A percentile compares a stretch with the other conserved stretches of the same genome.
These are phyloP conservation scores for Chaetomiaceae sp. DNA, from an alignment of 2,329 filamentous ascomycete genomes.

Conservation along the genomic window DNA sequence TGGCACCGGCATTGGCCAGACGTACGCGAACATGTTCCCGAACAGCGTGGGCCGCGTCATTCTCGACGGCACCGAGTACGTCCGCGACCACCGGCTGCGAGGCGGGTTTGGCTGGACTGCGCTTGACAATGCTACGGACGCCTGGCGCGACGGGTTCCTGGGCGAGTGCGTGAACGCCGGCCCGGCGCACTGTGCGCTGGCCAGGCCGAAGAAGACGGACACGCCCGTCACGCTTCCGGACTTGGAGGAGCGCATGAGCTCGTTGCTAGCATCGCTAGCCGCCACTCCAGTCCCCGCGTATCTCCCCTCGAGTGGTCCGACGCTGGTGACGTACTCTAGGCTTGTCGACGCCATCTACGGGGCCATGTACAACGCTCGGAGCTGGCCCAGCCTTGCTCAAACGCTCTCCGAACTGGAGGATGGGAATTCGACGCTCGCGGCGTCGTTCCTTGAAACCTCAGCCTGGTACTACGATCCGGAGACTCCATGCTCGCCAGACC, in stretches of 20 bases:
- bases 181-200: conserved; percentile 39
- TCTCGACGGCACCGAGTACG: conserved; percentile 44
- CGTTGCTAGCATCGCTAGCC: conserved; percentile 33
- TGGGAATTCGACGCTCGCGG: conserved; percentile 39
- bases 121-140: conserved; percentile 43
- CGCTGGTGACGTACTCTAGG: conserved; percentile 40
- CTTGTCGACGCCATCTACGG: conserved; percentile 36
- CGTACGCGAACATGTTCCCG: conserved; percentile 46
- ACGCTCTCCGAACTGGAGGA: conserved; percentile 39
- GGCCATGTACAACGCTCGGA: conserved; percentile 37
- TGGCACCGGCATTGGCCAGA: conserved; percentile 47
- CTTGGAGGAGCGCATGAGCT: conserved; percentile 36
- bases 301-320: conserved; percentile 34
- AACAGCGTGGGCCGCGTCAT: conserved; percentile 42
- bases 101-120: conserved; percentile 43
- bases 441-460: conserved; percentile 32
- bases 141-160: conserved; percentile 45
- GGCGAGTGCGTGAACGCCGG: conserved; percentile 45
- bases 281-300: conserved; percentile 36
- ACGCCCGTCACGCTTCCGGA: conserved; percentile 30
- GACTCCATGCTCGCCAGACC: conserved; percentile 25
- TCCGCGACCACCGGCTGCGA: conserved; percentile 39
- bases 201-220: conserved; percentile 28
- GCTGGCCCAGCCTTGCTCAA: conserved; percentile 38
- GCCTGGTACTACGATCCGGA: conserved; percentile 39